phyloP scores from a whole-genome alignment of 164 flowering plant genomes.

The Dillenia suffruticosa region DNA sequence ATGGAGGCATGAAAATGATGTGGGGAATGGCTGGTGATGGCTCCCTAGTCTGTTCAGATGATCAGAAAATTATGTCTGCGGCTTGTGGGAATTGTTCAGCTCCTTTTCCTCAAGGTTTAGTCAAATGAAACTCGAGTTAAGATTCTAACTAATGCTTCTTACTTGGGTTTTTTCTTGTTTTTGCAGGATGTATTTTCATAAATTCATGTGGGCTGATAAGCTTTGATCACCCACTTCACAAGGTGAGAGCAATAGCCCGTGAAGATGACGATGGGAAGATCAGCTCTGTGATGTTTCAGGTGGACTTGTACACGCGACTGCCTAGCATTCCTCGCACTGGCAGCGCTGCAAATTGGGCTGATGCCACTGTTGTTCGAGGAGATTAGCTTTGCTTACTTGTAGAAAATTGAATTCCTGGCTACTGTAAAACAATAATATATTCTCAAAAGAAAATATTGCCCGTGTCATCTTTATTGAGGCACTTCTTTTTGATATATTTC shows the following conservation, averaged over 20 bases:
- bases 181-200: conserved; percentile 46
- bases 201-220: conserved; percentile 36
- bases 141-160: background rate
- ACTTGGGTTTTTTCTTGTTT: background rate
- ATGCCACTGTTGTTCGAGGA: conserved; percentile 10
- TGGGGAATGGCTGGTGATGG: conserved; percentile 51
- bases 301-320: conserved; percentile 33
- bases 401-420: background rate
- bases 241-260: conserved; percentile 30
- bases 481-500: background rate
- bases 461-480: background rate
- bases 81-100: conserved; percentile 38
- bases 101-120: conserved; percentile 40
- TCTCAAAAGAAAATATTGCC: background rate
- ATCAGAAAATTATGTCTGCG: conserved; percentile 22
- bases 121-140: background rate
- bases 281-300: conserved; percentile 35
- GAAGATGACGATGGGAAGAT: conserved; percentile 35
- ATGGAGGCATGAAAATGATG: conserved; percentile 33
- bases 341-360: conserved; percentile 48
- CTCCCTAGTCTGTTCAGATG: conserved; percentile 35
- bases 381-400: background rate
- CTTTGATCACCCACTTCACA: conserved; percentile 52
- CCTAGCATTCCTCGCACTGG: conserved; percentile 48
- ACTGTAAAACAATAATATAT: background rate